phyloP scores from a whole-genome alignment of 1,284 basidiomycete genomes.

The Cerrena zonata region DNA sequence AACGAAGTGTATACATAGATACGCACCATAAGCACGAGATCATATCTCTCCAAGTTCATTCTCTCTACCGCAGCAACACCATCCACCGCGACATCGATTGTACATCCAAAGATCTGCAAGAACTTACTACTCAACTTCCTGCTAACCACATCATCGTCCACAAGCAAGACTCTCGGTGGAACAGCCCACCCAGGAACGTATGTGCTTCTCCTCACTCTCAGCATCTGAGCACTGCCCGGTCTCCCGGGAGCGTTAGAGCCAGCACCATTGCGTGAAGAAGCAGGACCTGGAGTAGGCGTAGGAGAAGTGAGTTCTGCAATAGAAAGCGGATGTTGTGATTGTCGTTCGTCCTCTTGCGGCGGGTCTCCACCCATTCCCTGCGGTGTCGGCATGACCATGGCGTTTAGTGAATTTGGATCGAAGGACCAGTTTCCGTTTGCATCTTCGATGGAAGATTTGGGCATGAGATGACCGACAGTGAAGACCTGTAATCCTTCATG shows the following conservation, averaged over 20 bases:
- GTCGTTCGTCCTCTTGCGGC: constrained; percentile 24
- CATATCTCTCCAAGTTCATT: constrained; percentile 94
- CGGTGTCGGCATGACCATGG: constrained; percentile 29
- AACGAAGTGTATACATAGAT: constrained; percentile 6
- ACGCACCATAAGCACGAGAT: constrained; percentile 88
- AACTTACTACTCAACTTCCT: constrained; percentile 87
- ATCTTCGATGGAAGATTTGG: constrained; percentile 47
- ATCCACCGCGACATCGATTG: constrained; percentile 90
- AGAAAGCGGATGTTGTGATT: constrained; percentile 20
- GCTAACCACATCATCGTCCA: constrained; percentile 93
- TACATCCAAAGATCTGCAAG: constrained; percentile 90
- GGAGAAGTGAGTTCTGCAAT: constrained; percentile 15
- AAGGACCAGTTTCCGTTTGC: constrained; percentile 56
- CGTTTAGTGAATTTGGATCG: constrained; percentile 31
- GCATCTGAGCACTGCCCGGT: constrained; percentile 28
- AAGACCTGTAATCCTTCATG: constrained; percentile 75
- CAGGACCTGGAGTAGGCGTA: constrained; percentile 10
- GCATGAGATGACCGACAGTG: constrained; percentile 76
- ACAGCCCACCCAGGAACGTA: constrained; percentile 88
- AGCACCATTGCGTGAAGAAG: constrained; percentile 1
- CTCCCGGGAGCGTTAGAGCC: constrained; percentile 3
- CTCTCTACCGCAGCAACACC: constrained; percentile 91
- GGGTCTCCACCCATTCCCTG: constrained; percentile 29
- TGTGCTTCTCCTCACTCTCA: constrained; percentile 67
- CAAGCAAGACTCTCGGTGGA: constrained; percentile 80